Conservation (phyloP, 129 eudicot genomes). For the Escallonia rubra region DNA sequence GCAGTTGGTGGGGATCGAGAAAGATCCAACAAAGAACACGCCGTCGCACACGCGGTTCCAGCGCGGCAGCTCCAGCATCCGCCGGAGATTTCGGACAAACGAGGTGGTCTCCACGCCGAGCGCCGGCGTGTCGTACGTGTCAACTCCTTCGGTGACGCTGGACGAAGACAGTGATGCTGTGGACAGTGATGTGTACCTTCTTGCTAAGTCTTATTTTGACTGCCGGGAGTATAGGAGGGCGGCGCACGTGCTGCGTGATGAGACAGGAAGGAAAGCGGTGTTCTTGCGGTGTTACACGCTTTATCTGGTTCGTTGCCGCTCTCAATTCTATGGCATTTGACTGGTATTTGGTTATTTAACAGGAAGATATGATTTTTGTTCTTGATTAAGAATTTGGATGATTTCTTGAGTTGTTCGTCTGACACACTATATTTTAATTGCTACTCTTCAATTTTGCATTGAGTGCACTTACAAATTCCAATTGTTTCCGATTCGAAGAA, state of each 20-base stretch:
- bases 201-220: conserved; percentile 80
- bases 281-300: conserved; percentile 91
- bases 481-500: too few relatives aligned
- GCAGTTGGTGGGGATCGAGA: conserved; percentile 90
- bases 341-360: too few relatives aligned
- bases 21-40: conserved; percentile 82
- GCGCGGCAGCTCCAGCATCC: conserved; percentile 89
- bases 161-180: conserved; percentile 38
- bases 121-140: conserved; percentile 64
- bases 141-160: conserved; percentile 60
- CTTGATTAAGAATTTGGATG: too few relatives aligned
- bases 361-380: too few relatives aligned
- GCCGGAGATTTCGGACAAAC: conserved; percentile 67
- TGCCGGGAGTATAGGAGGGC: conserved; percentile 93
- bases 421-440: too few relatives aligned
- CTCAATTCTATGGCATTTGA: neutral
- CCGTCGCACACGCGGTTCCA: conserved; percentile 91
- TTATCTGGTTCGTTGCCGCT: conserved; percentile 59
- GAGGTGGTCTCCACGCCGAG: conserved; percentile 57
- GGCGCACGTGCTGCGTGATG: conserved; percentile 87
- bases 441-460: too few relatives aligned
- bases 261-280: conserved; percentile 70
- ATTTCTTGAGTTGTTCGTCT: too few relatives aligned
- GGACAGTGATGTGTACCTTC: conserved; percentile 70
- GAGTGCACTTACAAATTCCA: too few relatives aligned